Evolutionary conservation across 352 stramenopile species (phyloP), one percentile per base, ranked within the genome.

Genomic region (Phytophthora colocasiae): DNA sequence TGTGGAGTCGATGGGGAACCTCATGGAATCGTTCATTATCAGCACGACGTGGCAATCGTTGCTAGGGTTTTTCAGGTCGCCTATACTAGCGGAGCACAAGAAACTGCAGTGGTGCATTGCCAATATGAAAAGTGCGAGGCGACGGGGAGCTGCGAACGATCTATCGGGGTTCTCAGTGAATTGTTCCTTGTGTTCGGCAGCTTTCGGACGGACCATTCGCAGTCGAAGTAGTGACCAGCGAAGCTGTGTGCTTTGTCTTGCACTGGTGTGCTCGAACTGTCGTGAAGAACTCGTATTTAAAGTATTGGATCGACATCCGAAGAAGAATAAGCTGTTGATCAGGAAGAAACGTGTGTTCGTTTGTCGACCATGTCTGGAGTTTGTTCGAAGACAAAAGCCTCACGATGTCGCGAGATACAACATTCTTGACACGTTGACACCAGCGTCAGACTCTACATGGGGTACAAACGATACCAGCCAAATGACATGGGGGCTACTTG

Each of bases 51-150:
- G 69, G 69, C 48, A 66, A 38, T 29, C 69, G 6, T 24, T 77
- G 6, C 27, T 71, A 32, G 69, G 64, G 0, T 77, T 77, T 39
- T 65, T 66, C 5, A 43, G 56, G 3, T 52, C 69, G 32, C 69
- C 69, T n/a, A 12, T 55, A 10, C 53, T 77, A 17, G 49, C 64
- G 10, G 69, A 77, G 17, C 48, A 54, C 39, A 77, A 77, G 56
- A 77, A 74, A 29, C 32, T 77, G 29, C 58, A 74, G 54, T 77
- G 59, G 64, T 77, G 69, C 29, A 71, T 77, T 7, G 54, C 58
- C n/a, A 67, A 74, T 17, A 67, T 63, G 54, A 73, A 60, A 41
- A 67, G 59, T n/a, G 38, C 43, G 11, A 59, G 65, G n/a, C 64
- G 65, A n/a, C 24, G 69, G 58, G 53, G 56, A 47, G 3, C 66